These are phyloP conservation scores for Metschnikowia similis DNA, from an alignment of 805 yeast species.

Conservation along the genomic window DNA sequence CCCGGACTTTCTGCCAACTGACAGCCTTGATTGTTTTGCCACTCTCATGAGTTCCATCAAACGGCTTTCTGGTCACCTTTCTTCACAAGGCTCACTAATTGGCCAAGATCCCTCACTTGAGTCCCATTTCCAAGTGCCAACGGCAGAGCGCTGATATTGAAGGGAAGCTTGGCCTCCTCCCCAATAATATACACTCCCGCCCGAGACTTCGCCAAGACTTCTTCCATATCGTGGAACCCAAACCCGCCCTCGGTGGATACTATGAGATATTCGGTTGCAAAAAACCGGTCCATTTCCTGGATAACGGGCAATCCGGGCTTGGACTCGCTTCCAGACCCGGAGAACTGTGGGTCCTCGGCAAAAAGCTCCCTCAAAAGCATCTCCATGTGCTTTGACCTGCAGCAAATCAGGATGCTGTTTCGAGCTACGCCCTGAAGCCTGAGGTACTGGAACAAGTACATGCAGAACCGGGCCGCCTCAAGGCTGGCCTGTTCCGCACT, in stretches of 20 bases:
- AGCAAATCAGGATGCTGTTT: constrained; percentile 36
- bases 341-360: constrained; percentile 7
- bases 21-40: no score
- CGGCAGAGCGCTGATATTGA: constrained; percentile 5
- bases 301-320: constrained; percentile 12
- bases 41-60: no score
- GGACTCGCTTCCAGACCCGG: constrained; percentile 18
- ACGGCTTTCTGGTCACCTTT: no score
- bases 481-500: constrained; percentile 7
- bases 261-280: constrained; percentile 8
- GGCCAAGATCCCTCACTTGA: neutral
- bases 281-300: neutral
- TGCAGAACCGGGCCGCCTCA: constrained; percentile 44
- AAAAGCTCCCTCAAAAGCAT: constrained; percentile 40
- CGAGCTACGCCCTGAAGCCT: constrained; percentile 40
- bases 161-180: constrained; percentile 3
- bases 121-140: constrained; percentile 1
- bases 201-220: neutral
- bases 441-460: constrained; percentile 44
- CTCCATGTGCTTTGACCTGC: constrained; percentile 39
- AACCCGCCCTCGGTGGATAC: constrained; percentile 8
- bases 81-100: neutral
- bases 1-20: no score
- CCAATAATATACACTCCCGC: constrained; percentile 10
- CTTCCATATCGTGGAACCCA: constrained; percentile 1